A percentile compares a stretch with the other conserved stretches of the same genome.
phyloP scores from a whole-genome alignment of 1,139 yeast genomes.

The Debaryomycetaceae sp. region DNA sequence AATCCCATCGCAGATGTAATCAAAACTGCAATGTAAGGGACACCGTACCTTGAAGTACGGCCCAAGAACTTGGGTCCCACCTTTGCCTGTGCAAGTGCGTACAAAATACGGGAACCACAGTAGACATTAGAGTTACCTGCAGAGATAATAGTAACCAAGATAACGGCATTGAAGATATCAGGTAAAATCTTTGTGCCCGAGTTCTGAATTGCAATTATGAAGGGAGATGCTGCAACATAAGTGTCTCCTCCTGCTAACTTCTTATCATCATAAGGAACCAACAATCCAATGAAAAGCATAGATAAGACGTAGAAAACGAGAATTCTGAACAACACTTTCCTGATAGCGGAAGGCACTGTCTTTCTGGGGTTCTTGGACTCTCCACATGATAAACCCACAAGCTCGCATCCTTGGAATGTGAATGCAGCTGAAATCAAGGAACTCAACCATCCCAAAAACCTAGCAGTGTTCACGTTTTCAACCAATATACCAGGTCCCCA shows the following conservation, averaged over 20 bases:
- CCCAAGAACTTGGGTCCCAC: constrained; percentile 59
- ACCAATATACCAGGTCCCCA: constrained; percentile 63
- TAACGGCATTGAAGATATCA: constrained; percentile 73
- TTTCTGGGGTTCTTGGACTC: constrained; percentile 81
- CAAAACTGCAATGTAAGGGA: constrained; percentile 60
- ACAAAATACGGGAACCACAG: constrained; percentile 71
- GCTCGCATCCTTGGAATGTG: constrained; percentile 78
- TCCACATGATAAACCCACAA: constrained; percentile 86
- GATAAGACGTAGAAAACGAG: constrained; percentile 76
- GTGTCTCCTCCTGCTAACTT: constrained; percentile 18
- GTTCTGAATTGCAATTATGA: constrained; percentile 56
- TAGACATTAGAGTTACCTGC: constrained; percentile 84
- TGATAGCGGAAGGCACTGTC: constrained; percentile 81
- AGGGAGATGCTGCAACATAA: constrained; percentile 49
- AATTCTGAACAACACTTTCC: constrained; percentile 79
- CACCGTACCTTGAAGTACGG: constrained; percentile 58
- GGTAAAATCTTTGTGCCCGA: constrained; percentile 70
- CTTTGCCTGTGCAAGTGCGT: constrained; percentile 59
- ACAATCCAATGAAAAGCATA: constrained; percentile 75
- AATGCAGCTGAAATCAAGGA: constrained; percentile 68
- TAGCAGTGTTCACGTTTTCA: constrained; percentile 46
- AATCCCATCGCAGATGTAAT: constrained; percentile 61
- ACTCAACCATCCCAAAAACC: constrained; percentile 66
- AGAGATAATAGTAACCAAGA: constrained; percentile 63
- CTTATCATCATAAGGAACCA: constrained; percentile 76